Conservation (phyloP, 768 basidiomycete genomes). For the Collybiopsis luxurians region DNA sequence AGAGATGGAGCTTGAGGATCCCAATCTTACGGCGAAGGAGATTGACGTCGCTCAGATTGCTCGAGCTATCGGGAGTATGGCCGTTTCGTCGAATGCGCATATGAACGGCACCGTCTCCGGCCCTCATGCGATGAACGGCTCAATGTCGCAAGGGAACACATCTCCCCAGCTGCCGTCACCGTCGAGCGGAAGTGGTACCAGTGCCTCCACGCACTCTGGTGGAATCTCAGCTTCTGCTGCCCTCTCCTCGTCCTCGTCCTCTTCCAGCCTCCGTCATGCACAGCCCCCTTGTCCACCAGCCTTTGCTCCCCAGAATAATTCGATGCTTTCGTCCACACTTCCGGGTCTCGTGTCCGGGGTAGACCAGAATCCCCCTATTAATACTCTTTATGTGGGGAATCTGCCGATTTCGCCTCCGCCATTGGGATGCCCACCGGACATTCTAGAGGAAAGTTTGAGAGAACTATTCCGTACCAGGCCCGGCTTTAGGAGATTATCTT, state of each 20-base stretch:
- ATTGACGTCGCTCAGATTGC: slow-evolving; percentile 1
- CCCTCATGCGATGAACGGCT: not conserved
- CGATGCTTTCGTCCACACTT: not conserved
- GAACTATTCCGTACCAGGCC: slow-evolving; percentile 75
- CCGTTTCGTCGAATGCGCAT: slow-evolving; percentile 40
- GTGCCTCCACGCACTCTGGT: not conserved
- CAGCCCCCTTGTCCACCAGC: not conserved
- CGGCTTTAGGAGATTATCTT: slow-evolving; percentile 91
- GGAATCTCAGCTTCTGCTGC: not conserved
- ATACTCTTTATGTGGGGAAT: slow-evolving; percentile 99
- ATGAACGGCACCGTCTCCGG: slow-evolving; percentile 15
- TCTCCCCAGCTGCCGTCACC: slow-evolving; percentile 81
- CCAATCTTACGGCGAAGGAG: slow-evolving; percentile 2
- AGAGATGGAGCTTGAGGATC: not conserved
- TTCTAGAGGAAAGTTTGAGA: slow-evolving; percentile 84
- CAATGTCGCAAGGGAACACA: slow-evolving; percentile 38
- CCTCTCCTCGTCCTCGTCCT: not conserved
- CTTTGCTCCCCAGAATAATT: not conserved
- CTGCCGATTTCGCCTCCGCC: slow-evolving; percentile 80
- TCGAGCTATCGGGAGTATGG: slow-evolving; percentile 44
- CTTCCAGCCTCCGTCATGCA: not conserved
- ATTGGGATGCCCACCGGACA: slow-evolving; percentile 68
- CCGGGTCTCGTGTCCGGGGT: slow-evolving; percentile 31
- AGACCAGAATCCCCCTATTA: slow-evolving; percentile 98
- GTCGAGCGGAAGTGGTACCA: slow-evolving; percentile 6